Base-by-base conservation (phyloP, 495 filamentous ascomycete genomes). In the Trichoderma erinaceum region DNA sequence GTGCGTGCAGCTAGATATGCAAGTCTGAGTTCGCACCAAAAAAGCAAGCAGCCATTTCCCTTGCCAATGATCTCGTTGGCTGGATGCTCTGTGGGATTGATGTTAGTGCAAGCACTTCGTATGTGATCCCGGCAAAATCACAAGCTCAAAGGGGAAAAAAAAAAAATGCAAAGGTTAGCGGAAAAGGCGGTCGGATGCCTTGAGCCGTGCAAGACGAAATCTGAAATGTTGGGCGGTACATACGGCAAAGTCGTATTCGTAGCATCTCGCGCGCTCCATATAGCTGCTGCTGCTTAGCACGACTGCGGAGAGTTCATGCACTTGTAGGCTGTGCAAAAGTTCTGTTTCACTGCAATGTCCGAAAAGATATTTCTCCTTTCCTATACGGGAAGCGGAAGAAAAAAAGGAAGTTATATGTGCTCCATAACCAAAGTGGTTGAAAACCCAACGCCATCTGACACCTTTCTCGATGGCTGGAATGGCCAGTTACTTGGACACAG, bases 1-100 rank as follows among this genome's bases (percentile, higher is more conserved):
- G 56, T 61, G 25, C 56, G 56, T 35, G 56, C 56, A 29, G 23
- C 56, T 32, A 61, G 25, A 21, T 21, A 61, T 61, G 56, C 56
- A 61, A 25, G 56, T 21, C 25, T 27, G 12, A 61, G 56, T 32
- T 61, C 13, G 27, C 56, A 61, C 56, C 27, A 61, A 21, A 32
- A 25, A 32, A 21, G 0, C 15, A 48, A 48, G 21, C 16, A 52
- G 48, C 48, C 50, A 23, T 32, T 13, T 27, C 23, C 23, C 25
- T 13, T 27, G n/a, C 18, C 8, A 25, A 25, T 56, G 50, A 56
- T 56, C 8, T 23, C 50, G 16, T 56, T 56, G 50, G 50, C 21
- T 25, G 21, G 50, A n/a, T 56, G 18, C 21, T 23, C 4, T 21
- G 50, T n/a, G 15, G 15, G 44, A 16, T 48, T 48, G 44, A 7